Base-by-base conservation (phyloP, 176 grass and related monocot species). In the Carex littledalei region DNA sequence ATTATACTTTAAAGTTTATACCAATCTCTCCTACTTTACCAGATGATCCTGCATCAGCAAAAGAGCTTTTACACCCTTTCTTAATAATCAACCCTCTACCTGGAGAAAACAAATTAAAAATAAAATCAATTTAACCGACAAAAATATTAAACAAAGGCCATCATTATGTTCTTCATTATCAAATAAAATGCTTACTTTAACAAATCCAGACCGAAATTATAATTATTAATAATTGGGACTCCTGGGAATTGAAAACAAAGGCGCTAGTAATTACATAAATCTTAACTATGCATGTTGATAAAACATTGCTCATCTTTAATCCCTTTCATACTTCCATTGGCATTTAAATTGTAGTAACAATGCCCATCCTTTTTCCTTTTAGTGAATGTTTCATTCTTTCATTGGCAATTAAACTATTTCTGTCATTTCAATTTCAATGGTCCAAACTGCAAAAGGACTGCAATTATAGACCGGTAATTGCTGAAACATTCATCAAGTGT, bases 51-150 rank as follows among this genome's bases (percentile, higher is more conserved):
- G 93, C 93, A 21, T 87, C 91, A 63, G 68, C 80, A 62, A 98
- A 98, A 93, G 96, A 98, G 8, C 96, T 93, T 85, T 74, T 95
- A 66, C 95, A 88, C 6, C 96, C 96, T 80, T 94, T 98, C 84
- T 95, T 95, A 52, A 75, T 87, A 68, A 98, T 20, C 88, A 98
- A 82, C 49, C 96, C 96, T 94, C 91, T 92, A 67, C 96, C 93
- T 98, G 88, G 18, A 79, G 78, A 78, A 85, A 20, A 31, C 6
- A 16, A 16, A 61, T 56, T 21, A 1, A 35, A 22, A 53, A 82
- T 6, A 11, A 62, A 78, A 88, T 86, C 34, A 3, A 67, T 61
- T 80, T 87, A 59, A 18, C 53, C 9, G 18, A 69, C 59, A 20
- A 77, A 63, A 63, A 31, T n/a, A 86, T 60, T 11, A 41, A 52